A percentile compares a stretch with the other conserved stretches of the same genome.
phyloP scores from a whole-genome alignment of 2,329 filamentous ascomycete genomes.

The Cryphonectria naterciae region DNA sequence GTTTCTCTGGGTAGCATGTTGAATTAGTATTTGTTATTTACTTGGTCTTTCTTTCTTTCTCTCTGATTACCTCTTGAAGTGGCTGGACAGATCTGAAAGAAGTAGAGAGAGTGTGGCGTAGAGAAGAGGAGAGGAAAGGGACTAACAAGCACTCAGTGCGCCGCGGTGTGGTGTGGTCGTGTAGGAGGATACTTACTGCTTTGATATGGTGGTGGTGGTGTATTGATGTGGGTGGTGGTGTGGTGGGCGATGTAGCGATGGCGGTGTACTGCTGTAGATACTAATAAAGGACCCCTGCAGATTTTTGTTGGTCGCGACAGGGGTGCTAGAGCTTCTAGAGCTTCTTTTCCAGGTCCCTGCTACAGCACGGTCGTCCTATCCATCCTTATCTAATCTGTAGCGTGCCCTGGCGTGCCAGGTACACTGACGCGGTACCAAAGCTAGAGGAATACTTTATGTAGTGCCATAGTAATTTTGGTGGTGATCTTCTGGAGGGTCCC shows the following conservation, averaged over 20 bases:
- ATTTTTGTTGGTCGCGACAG: background rate
- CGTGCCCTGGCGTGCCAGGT: background rate
- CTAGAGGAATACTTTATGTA: background rate
- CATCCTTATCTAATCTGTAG: slow-evolving; percentile 5
- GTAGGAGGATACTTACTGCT: background rate
- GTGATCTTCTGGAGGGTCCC: background rate
- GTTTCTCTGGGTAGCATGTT: background rate
- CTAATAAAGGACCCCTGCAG: slow-evolving; percentile 9
- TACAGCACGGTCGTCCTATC: background rate
- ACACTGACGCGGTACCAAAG: background rate
- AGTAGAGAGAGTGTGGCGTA: background rate
- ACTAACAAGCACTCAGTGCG: background rate
- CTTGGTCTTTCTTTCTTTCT: background rate
- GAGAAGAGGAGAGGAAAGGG: background rate
- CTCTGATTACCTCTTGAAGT: background rate
- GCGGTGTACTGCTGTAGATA: background rate
- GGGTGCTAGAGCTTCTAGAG: background rate
- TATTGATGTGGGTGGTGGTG: background rate
- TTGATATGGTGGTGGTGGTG: background rate
- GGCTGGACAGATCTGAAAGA: background rate
- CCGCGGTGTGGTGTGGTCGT: background rate
- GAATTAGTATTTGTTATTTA: background rate
- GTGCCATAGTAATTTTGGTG: no score
- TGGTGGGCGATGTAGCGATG: background rate
- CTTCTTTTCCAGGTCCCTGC: background rate